Evolutionary conservation across 2,329 filamentous ascomycete species (phyloP).

Genomic region (Paradendryphiella salina): DNA sequence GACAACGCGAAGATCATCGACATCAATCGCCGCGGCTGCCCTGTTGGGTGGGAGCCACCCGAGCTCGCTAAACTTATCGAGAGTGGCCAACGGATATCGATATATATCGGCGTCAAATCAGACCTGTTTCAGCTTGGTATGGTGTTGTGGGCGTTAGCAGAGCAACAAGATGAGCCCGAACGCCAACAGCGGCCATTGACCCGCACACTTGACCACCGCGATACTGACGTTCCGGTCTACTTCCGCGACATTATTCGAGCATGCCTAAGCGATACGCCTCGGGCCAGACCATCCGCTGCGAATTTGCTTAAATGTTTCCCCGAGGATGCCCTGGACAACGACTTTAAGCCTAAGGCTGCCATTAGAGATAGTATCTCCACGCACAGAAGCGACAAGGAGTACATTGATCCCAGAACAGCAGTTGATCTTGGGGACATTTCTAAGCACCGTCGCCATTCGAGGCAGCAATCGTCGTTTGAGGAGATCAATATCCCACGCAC

Average conservation of each 20-base stretch:
- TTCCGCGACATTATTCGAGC: constrained; percentile 74
- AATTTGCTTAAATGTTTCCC: constrained; percentile 61
- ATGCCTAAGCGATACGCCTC: constrained; percentile 76
- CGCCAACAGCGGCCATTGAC: constrained; percentile 68
- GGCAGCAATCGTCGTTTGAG: constrained; percentile 39
- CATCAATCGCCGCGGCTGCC: constrained; percentile 95
- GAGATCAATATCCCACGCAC: constrained; percentile 45
- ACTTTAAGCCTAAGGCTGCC: constrained; percentile 19
- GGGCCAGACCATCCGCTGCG: constrained; percentile 71
- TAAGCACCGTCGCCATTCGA: constrained; percentile 32
- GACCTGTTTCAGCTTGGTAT: constrained; percentile 96
- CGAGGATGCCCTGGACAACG: constrained; percentile 17
- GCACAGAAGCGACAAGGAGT: constrained; percentile 52
- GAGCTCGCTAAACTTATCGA: constrained; percentile 85
- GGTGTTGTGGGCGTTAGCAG: constrained; percentile 91
- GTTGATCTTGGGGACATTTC: constrained; percentile 52
- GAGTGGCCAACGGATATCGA: constrained; percentile 85
- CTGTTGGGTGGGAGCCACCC: constrained; percentile 95
- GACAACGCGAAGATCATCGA: constrained; percentile 96
- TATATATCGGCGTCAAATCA: constrained; percentile 98
- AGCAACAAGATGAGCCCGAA: constrained; percentile 88
- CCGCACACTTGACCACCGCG: constrained; percentile 34
- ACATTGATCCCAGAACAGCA: constrained; percentile 52
- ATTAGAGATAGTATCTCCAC: constrained; percentile 45
- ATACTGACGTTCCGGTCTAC: constrained; percentile 70